A percentile compares a stretch with the other conserved stretches of the same genome.
These are phyloP conservation scores for Coniosporium uncinatum DNA, from an alignment of 2,329 filamentous ascomycete genomes.

Conservation along the genomic window DNA sequence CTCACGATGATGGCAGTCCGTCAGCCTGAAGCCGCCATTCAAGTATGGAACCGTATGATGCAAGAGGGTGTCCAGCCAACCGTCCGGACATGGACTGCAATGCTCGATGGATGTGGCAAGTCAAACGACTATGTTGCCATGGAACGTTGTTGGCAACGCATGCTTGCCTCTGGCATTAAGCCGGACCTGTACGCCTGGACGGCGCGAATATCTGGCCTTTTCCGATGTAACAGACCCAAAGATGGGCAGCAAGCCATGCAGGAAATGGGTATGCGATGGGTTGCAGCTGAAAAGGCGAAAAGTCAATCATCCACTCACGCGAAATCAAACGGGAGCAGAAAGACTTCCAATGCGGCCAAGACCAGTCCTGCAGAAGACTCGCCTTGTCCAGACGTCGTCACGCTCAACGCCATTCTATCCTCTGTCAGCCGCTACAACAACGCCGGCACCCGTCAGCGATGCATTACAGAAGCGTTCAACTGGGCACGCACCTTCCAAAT, in stretches of 20 bases:
- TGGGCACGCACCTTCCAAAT: constrained; percentile 38
- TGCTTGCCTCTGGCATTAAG: constrained; percentile 49
- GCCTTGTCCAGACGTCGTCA: constrained; percentile 54
- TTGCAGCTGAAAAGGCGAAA: background rate
- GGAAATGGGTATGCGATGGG: constrained; percentile 49
- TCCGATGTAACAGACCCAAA: constrained; percentile 46
- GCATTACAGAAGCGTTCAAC: constrained; percentile 28
- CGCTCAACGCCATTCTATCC: constrained; percentile 66
- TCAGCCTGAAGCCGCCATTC: constrained; percentile 30
- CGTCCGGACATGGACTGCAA: constrained; percentile 62
- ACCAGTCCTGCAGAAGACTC: constrained; percentile 34
- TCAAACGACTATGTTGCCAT: constrained; percentile 54
- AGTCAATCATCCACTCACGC: background rate
- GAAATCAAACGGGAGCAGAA: too few species aligned
- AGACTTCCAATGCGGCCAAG: too few species aligned
- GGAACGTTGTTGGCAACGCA: constrained; percentile 60
- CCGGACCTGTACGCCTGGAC: constrained; percentile 67
- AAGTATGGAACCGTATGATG: constrained; percentile 52
- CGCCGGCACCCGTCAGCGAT: constrained; percentile 25
- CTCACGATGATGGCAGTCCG: background rate
- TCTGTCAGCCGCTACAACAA: constrained; percentile 51
- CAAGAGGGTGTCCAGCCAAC: constrained; percentile 50
- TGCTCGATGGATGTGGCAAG: constrained; percentile 65
- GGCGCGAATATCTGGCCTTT: constrained; percentile 60
- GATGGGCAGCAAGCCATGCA: constrained; percentile 56